These are phyloP conservation scores for Magnaporthiopsis incrustans DNA, from an alignment of 2,329 filamentous ascomycete genomes.

Conservation along the genomic window DNA sequence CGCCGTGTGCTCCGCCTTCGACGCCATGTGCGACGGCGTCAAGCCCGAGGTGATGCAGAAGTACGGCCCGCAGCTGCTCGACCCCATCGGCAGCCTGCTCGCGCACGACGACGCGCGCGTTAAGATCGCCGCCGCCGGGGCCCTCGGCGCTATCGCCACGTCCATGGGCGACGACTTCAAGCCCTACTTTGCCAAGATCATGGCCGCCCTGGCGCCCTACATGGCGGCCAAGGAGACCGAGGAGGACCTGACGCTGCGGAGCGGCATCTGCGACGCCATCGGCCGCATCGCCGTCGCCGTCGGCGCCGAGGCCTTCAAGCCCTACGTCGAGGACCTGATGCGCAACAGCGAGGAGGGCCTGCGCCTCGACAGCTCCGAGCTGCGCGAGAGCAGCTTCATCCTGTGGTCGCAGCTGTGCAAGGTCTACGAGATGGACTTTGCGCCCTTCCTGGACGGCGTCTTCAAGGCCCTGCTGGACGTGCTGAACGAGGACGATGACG, in stretches of 20 bases:
- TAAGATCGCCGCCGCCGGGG: conserved; percentile 82
- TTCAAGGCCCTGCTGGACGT: conserved; percentile 77
- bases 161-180: conserved; percentile 76
- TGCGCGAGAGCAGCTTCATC: conserved; percentile 95
- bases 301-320: conserved; percentile 77
- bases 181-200: conserved; percentile 86
- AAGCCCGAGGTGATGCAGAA: conserved; percentile 72
- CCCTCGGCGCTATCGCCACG: conserved; percentile 82
- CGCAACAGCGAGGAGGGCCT: conserved; percentile 86
- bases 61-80: conserved; percentile 77
- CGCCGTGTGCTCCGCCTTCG: conserved; percentile 81
- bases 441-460: conserved; percentile 62
- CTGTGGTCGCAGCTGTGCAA: conserved; percentile 92
- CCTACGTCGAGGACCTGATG: conserved; percentile 87
- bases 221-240: conserved; percentile 81
- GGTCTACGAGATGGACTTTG: conserved; percentile 81
- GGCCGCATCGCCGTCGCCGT: conserved; percentile 88
- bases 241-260: conserved; percentile 82
- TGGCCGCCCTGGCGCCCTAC: conserved; percentile 80
- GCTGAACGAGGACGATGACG: conserved; percentile 81
- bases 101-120: conserved; percentile 79
- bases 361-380: conserved; percentile 76
- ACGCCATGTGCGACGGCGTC: conserved; percentile 81
- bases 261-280: conserved; percentile 85
- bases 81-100: conserved; percentile 76